A percentile compares a stretch with the other conserved stretches of the same genome.
phyloP scores from a whole-genome alignment of 768 basidiomycete genomes.

The Lactarius trivialis region DNA sequence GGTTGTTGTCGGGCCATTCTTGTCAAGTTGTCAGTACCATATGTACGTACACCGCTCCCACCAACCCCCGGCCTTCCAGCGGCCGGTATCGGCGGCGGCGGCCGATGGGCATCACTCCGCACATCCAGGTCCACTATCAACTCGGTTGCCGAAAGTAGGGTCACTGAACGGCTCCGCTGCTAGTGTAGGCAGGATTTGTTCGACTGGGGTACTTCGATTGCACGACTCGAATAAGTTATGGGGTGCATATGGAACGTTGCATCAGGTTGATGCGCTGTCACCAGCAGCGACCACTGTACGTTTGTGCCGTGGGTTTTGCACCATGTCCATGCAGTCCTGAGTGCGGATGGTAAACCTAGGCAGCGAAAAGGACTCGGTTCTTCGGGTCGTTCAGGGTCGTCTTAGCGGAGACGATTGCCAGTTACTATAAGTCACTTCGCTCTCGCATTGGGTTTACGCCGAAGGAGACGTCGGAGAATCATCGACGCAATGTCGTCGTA shows the following conservation, averaged over 20 bases:
- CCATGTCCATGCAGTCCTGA: not conserved
- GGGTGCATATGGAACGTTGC: not conserved
- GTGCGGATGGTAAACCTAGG: not conserved
- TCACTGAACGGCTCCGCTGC: not conserved
- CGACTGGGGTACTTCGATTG: not conserved
- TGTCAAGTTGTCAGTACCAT: too few relatives aligned
- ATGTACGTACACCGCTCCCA: not conserved
- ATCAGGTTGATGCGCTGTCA: not conserved
- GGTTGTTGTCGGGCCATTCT: not conserved
- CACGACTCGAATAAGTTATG: not conserved
- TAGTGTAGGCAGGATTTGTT: not conserved
- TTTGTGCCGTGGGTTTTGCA: not conserved
- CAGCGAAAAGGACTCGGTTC: not conserved
- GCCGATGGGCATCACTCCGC: constrained; percentile 1
- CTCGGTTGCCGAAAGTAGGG: not conserved
- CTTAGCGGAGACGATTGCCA: constrained; percentile 3
- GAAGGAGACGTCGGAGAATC: constrained; percentile 16
- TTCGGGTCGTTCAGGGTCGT: not conserved
- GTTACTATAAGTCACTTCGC: constrained; percentile 4
- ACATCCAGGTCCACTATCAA: not conserved
- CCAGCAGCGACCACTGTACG: not conserved
- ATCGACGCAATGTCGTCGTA: constrained; percentile 19
- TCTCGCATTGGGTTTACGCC: not conserved
- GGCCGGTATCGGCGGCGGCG: not conserved
- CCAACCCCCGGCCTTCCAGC: constrained; percentile 7